Evolutionary conservation across 2,329 filamentous ascomycete species (phyloP), one percentile per base, ranked within the genome.

Genomic region (Purpureocillium takamizusanense): DNA sequence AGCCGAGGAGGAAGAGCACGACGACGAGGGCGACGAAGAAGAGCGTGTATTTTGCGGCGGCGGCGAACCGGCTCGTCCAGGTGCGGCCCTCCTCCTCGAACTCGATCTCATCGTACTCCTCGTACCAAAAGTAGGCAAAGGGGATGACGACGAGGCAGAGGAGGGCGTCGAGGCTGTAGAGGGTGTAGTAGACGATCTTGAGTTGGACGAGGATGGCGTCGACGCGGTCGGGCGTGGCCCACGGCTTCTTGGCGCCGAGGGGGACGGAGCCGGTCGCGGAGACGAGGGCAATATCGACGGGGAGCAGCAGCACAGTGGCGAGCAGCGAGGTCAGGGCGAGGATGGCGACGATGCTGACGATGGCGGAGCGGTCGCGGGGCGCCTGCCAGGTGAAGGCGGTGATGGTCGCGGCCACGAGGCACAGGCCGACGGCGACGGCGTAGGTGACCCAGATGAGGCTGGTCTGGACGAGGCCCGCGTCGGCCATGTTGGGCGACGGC

Each of bases 61-160:
- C 81, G 74, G 81, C 82, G 43, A 97, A 73, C 39, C 87, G 76
- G 53, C 78, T 75, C 7, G 70, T 72, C 42, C 83, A 61, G 2
- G 83, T 83, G 56, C 89, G 81, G 23, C 76, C 78, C 25, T 86
- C 85, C 51, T 94, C 86, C 51, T 94, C 86, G 27, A 82, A 74
- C 44, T 88, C 88, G 15, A 90, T 81, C 63, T 95, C 88, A 53
- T 95, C 90, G 48, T 94, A 94, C 61, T 97, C 92, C 60, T 98
- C 92, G 54, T 94, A 92, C 79, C 84, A 95, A 60, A 98, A 98
- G 67, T 98, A 98, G 35, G 89, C 83, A 56, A 98, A 98, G 0
- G 92, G 92, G 15, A 97, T 83, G 33, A 95, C 76, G 14, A 97
- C 60, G 33, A 98, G 70, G 55, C 92, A 98, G 10, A 98, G 76